Conservation (phyloP, 768 basidiomycete genomes). For the Rhodotorula graminis region DNA sequence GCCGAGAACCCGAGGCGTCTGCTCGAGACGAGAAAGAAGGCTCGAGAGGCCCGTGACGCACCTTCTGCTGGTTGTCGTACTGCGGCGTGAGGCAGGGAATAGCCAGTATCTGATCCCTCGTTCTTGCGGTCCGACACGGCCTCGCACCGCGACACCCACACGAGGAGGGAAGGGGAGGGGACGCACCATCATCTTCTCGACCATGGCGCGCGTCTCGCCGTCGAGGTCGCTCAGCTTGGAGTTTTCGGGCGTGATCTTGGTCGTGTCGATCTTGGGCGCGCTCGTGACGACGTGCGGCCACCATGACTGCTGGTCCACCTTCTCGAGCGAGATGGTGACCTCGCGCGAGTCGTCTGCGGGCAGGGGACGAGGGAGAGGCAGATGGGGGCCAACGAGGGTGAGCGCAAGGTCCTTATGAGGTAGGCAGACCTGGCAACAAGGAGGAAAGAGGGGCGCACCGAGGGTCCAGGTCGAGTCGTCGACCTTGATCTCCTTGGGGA, state of each 20-base stretch:
- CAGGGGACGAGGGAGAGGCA: not conserved
- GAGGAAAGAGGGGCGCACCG: conserved; percentile 52
- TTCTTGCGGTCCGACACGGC: no score
- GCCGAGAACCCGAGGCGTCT: no score
- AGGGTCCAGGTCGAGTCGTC: conserved; percentile 97
- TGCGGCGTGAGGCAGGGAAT: conserved; percentile 23
- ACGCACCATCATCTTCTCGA: conserved; percentile 99
- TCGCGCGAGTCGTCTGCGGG: conserved; percentile 67
- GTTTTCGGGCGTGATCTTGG: conserved; percentile 89
- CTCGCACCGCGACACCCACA: no score
- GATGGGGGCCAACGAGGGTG: no score
- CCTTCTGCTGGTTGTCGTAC: conserved; percentile 51
- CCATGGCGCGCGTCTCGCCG: conserved; percentile 93
- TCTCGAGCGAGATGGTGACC: conserved; percentile 74
- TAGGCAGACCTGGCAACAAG: not conserved
- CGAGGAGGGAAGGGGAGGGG: not conserved
- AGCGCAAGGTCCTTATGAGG: not conserved
- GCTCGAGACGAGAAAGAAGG: no score
- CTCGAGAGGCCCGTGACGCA: no score
- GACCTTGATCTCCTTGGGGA: conserved; percentile 88
- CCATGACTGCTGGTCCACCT: conserved; percentile 83
- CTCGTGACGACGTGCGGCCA: conserved; percentile 95
- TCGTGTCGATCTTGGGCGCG: conserved; percentile 94
- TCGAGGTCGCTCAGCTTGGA: conserved; percentile 95
- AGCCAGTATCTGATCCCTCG: not conserved